These are phyloP conservation scores for Puccinia polysora DNA, from an alignment of 1,284 basidiomycete genomes.

Conservation along the genomic window DNA sequence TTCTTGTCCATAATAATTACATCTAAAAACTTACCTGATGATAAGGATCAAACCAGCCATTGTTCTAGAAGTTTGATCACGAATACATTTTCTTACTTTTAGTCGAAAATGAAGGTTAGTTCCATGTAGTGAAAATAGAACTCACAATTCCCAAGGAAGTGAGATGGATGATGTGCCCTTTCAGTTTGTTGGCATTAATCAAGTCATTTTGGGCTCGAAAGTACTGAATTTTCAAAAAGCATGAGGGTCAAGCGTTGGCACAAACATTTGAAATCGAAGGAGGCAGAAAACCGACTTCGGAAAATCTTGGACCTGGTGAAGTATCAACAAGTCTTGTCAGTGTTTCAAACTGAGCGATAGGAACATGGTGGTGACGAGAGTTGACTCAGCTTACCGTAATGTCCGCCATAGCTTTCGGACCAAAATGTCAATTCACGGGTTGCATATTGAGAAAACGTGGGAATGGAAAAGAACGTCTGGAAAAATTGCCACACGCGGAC, in stretches of 20 bases:
- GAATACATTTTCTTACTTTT: background rate
- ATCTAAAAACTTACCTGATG: constrained; percentile 9
- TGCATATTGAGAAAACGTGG: constrained; percentile 33
- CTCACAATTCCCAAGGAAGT: constrained; percentile 38
- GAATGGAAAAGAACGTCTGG: constrained; percentile 32
- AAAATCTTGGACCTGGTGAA: constrained; percentile 10
- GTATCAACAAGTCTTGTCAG: background rate
- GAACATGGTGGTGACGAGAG: background rate
- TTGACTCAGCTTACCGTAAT: constrained; percentile 28
- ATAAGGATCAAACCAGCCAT: constrained; percentile 41
- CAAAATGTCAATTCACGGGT: constrained; percentile 22
- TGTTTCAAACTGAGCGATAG: background rate
- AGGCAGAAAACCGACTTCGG: constrained; percentile 18
- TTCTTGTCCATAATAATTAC: background rate
- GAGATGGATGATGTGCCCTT: constrained; percentile 7
- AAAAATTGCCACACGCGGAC: constrained; percentile 41
- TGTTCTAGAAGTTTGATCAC: constrained; percentile 22
- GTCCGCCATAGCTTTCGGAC: constrained; percentile 43
- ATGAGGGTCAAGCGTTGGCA: background rate
- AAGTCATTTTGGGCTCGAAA: constrained; percentile 31
- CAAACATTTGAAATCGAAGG: background rate
- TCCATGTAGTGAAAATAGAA: background rate
- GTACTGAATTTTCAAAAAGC: constrained; percentile 6
- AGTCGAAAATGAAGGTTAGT: background rate
- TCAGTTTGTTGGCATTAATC: constrained; percentile 17